Base-by-base conservation (phyloP, 2,329 filamentous ascomycete genomes). In the Scedosporium dehoogii region DNA sequence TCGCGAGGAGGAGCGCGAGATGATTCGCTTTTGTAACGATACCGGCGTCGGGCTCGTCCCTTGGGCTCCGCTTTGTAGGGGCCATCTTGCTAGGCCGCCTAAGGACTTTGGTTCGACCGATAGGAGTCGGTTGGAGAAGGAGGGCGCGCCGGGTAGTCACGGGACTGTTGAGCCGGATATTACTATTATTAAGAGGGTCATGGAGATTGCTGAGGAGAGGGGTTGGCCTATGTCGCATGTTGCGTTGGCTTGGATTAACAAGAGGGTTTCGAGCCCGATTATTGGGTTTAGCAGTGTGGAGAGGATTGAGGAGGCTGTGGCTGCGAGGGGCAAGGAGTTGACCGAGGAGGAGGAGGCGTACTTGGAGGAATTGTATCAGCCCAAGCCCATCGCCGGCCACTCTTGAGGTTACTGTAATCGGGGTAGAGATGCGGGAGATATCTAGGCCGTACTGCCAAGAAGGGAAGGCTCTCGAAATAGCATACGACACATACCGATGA, bases 161-260 rank as follows among this genome's bases (percentile, higher is more conserved):
- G 73, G 72, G 4, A 74, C 70, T 10, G 69, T 69, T 3, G 73
- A 73, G 65, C 69, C 70, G 18, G 73, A 74, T 53, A 33, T 72
- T 48, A 69, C 63, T 6, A 71, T 73, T 27, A 70, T 73, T 61
- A 67, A 68, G 58, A 61, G 72, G 18, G 66, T 73, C 1, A 75
- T 83, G 70, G 80, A 86, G 70, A 66, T 87, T 23, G 82, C 84
- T 0, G 75, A 79, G 68, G 83, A 83, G 74, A 78, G 78, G 64
- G 78, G 74, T 1, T 81, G 81, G 73, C 81, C 78, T 65, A 88
- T 89, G 79, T 80, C 81, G 60, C 81, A 87, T 64, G 82, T 89
- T 18, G 82, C 85, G 1, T 76, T 87, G 59, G 86, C 85, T 2
- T 90, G 87, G 86, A 78, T 80, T 64, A 73, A 81, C 69, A 77